These are phyloP conservation scores for Aureobasidium pullulans DNA, from an alignment of 2,329 filamentous ascomycete species.

Conservation along the genomic window DNA sequence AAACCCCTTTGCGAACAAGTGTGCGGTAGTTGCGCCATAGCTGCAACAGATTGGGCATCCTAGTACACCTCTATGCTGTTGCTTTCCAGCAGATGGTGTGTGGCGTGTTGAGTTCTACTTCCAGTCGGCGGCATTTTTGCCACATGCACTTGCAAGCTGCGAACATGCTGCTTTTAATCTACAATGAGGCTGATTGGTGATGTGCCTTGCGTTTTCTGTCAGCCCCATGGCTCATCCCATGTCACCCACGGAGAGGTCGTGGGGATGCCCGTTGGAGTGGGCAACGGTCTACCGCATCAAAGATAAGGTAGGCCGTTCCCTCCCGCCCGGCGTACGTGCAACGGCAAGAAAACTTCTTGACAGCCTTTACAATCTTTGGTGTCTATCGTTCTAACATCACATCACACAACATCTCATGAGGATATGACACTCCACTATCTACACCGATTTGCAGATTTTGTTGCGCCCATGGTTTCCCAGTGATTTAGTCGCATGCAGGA, in stretches of 20 bases:
- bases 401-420: not conserved
- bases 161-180: not conserved
- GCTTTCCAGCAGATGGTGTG: not conserved
- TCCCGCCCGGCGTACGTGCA: constrained; percentile 1
- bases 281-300: not conserved
- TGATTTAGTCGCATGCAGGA: not conserved
- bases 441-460: not conserved
- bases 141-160: not conserved
- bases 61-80: not conserved
- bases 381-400: not conserved
- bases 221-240: constrained; percentile 5
- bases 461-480: not conserved
- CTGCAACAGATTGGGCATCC: not conserved
- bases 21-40: not conserved
- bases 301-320: constrained; percentile 8
- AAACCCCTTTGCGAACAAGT: no score
- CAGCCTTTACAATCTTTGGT: not conserved
- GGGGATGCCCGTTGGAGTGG: not conserved
- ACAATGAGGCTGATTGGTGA: not conserved
- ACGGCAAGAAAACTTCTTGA: constrained; percentile 3
- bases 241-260: not conserved
- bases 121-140: not conserved
- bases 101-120: not conserved
- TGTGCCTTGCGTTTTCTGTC: constrained; percentile 5
- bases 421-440: not conserved